phyloP scores from a whole-genome alignment of 2,329 filamentous ascomycete species.

The Annulohypoxylon truncatum region DNA sequence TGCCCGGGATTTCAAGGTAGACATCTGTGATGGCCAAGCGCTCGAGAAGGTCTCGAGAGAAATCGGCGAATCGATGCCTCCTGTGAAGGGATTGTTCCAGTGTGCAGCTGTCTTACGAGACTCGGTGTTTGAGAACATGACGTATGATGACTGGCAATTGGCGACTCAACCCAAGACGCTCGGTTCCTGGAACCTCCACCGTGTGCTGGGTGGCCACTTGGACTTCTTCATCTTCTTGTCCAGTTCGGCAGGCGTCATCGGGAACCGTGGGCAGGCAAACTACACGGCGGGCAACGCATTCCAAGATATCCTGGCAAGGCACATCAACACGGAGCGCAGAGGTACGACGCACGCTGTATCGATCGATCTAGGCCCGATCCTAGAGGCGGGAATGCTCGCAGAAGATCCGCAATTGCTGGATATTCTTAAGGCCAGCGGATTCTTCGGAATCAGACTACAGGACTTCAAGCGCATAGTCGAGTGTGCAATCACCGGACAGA shows the following conservation, averaged over 20 bases:
- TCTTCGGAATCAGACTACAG: conserved; percentile 64
- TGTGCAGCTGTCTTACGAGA: conserved; percentile 53
- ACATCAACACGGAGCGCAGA: conserved; percentile 44
- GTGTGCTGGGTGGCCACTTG: conserved; percentile 48
- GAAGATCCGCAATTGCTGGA: conserved; percentile 60
- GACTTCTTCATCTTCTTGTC: conserved; percentile 63
- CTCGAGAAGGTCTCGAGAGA: conserved; percentile 45
- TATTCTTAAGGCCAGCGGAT: conserved; percentile 62
- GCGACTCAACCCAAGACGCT: conserved; percentile 61
- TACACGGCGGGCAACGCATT: conserved; percentile 67
- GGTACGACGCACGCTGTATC: conserved; percentile 55
- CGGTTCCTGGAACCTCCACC: conserved; percentile 63
- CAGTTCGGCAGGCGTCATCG: conserved; percentile 66
- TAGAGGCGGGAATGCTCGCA: conserved; percentile 66
- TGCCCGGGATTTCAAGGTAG: conserved; percentile 52
- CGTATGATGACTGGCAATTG: conserved; percentile 54
- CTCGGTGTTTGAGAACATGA: conserved; percentile 41
- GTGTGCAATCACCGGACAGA: conserved; percentile 58
- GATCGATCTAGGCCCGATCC: conserved; percentile 63
- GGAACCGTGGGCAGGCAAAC: conserved; percentile 68
- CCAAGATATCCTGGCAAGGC: conserved; percentile 60
- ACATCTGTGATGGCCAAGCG: conserved; percentile 55
- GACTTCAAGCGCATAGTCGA: conserved; percentile 62
- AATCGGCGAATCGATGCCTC: conserved; percentile 51
- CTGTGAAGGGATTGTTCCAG: conserved; percentile 53